Conservation (phyloP, 805 yeast species). For the Brettanomyces anomalus region DNA sequence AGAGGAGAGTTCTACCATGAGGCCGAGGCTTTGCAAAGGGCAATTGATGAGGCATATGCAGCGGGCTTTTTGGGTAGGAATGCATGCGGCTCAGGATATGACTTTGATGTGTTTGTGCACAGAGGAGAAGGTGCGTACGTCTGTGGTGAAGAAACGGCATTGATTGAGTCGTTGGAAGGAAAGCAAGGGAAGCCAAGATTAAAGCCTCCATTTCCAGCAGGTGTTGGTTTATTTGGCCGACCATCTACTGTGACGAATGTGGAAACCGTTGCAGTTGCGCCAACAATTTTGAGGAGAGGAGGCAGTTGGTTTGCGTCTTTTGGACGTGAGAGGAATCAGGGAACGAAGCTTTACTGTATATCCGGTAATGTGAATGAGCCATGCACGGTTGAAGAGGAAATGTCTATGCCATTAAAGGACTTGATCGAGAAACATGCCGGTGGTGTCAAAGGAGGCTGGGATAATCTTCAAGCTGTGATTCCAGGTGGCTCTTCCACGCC, state of each 20-base stretch:
- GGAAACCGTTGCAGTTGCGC: conserved; percentile 85
- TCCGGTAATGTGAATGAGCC: conserved; percentile 91
- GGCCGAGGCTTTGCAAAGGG: conserved; percentile 62
- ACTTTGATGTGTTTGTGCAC: conserved; percentile 76
- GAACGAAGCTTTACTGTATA: conserved; percentile 77
- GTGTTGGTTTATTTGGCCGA: conserved; percentile 85
- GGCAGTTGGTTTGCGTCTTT: conserved; percentile 79
- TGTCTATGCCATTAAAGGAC: conserved; percentile 81
- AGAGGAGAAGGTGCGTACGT: conserved; percentile 92
- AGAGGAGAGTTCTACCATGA: conserved; percentile 88
- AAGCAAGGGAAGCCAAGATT: conserved; percentile 91
- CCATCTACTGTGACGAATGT: conserved; percentile 89
- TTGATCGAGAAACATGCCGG: conserved; percentile 85
- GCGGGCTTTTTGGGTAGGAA: conserved; percentile 75
- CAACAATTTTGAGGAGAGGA: conserved; percentile 83
- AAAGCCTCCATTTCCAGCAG: conserved; percentile 94
- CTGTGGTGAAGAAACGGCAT: conserved; percentile 88
- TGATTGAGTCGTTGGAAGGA: conserved; percentile 84
- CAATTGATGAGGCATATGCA: conserved; percentile 80
- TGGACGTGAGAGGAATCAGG: conserved; percentile 79
- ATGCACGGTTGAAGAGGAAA: conserved; percentile 88
- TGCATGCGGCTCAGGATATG: conserved; percentile 83
- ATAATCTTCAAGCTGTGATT: conserved; percentile 75
- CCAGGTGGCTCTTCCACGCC: conserved; percentile 93
- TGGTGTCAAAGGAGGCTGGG: conserved; percentile 90